Percentiles rank a stretch among this genome's conserved stretches.
Evolutionary conservation across 257 asterid species (phyloP).

Genomic region (Echium plantagineum): DNA sequence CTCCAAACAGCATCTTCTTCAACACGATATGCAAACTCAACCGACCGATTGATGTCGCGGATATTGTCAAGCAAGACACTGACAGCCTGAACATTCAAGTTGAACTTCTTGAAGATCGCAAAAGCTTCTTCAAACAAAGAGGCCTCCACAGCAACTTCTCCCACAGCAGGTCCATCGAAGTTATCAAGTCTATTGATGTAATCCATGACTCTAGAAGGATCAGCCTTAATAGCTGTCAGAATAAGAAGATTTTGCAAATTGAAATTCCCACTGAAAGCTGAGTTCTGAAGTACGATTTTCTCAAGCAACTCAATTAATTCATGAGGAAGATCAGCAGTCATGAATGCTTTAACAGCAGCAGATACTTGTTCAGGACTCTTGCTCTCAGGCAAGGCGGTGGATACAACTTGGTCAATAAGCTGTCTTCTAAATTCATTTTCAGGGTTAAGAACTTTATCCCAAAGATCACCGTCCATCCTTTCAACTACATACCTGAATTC

Average conservation of each 20-base stretch:
- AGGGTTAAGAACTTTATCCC: constrained; percentile 91
- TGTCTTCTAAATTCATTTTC: constrained; percentile 95
- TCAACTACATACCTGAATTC: constrained; percentile 83
- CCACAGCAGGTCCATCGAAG: constrained; percentile 99
- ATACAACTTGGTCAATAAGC: constrained; percentile 98
- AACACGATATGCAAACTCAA: constrained; percentile 95
- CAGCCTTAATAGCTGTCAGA: constrained; percentile 95
- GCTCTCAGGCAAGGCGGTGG: constrained; percentile 99
- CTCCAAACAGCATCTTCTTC: constrained; percentile 99
- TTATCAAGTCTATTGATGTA: constrained; percentile 91
- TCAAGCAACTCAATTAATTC: constrained; percentile 96
- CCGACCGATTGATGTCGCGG: constrained; percentile 88
- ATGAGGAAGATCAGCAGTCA: constrained; percentile 99
- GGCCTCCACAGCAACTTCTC: constrained; percentile 97
- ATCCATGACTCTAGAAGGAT: constrained; percentile 98
- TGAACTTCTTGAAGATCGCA: constrained; percentile 95
- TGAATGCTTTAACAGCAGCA: constrained; percentile 98
- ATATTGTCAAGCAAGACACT: constrained; percentile 81
- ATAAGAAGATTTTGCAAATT: constrained; percentile 89
- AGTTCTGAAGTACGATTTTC: constrained; percentile 94
- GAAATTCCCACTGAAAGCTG: constrained; percentile 97
- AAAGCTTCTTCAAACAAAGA: constrained; percentile 87
- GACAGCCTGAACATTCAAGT: constrained; percentile 97
- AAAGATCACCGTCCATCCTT: constrained; percentile 95
- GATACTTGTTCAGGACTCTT: constrained; percentile 99